Evolutionary conservation across 306 rosid species (phyloP), one percentile per base, ranked within the genome.

Genomic region (Prunus mongolica): DNA sequence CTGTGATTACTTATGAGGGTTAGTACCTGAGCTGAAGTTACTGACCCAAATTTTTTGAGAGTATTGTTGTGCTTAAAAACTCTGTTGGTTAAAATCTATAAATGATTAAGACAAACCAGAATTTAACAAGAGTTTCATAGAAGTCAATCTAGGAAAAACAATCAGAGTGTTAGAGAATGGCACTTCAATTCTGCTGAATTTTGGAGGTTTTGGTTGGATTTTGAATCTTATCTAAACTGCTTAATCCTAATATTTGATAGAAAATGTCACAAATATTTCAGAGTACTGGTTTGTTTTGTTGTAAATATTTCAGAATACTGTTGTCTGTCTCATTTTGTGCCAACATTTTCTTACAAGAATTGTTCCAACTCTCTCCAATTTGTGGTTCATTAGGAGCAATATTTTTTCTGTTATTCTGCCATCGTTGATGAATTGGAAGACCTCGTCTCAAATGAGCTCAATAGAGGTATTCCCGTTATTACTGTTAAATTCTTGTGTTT

Each of bases 391-490:
- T 44, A 79, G 82, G 81, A 72, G 75, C 97, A 88, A 83, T 92
- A 84, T 72, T 8, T 14, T 70, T 92, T 90, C 82, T 90, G 93
- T 86, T 83, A 88, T 82, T 47, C 72, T 51, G 90, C 89, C 52
- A 86, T 87, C 65, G 57, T 84, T 38, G 96, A 92, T 64, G 96
- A 88, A 75, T 76, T 92, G 86, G 93, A 85, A 86, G 91, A 92
- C 83, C 90, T 90, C 62, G 79, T 89, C 69, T 88, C 88, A 25
- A 80, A 78, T 66, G 73, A 79, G 76, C 65, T 67, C 74, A 62
- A 62, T 60, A 78, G 41, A 30, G 90, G 95, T 82, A 79, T 63
- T 41, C n/a, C 5, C 13, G 0, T 27, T 15, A 34, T 3, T 8
- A 12, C 24, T 57, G 62, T 24, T 9, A 76, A 54, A 25, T 68